Evolutionary conservation across 2,329 filamentous ascomycete species (phyloP), one percentile per base, ranked within the genome.

Genomic region (Berkeleyomyces rouxiae): DNA sequence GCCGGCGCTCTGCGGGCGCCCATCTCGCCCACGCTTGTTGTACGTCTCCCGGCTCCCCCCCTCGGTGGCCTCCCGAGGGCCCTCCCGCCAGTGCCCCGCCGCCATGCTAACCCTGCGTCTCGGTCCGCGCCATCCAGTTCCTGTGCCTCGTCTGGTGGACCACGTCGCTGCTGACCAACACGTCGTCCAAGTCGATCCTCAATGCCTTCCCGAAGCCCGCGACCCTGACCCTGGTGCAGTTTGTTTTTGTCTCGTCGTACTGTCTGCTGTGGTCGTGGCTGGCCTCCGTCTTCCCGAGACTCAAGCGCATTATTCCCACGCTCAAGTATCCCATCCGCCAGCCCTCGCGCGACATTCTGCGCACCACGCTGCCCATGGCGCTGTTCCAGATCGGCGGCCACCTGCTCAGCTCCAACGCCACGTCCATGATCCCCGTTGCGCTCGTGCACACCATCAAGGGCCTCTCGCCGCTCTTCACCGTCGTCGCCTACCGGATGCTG

Each of bases 381-480:
- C 80, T 87, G 37, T 99, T 99, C 73, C 91, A 96, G 73, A 88
- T 99, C 60, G 87, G 86, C 43, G 93, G 93, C 4, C 93, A 99
- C 73, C 87, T 99, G 47, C 78, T 97, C 53, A 96, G 89, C 72
- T 95, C 92, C 4, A 93, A 90, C 67, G 92, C 93, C 37, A 99
- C 92, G 40, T 87, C 90, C 59, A 88, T 90, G 71, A 97, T 99
- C 62, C 92, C 93, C 0, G 93, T 99, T 1, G 97, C 93, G 5
- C 81, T 99, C 43, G 93, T 99, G 3, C 93, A 99, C 74, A 99
- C 93, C 0, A 97, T 99, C 75, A 99, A 99, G 76, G 93, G 93
- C 6, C 82, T 99, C 36, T 97, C 92, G 2, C 93, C 93, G 3
- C 78, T 99, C 6, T 95, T 99, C 72, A 99, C 93, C 0, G 93